These are phyloP conservation scores for Pythium aristosporum DNA, from an alignment of 352 stramenopile genomes.

Conservation along the genomic window DNA sequence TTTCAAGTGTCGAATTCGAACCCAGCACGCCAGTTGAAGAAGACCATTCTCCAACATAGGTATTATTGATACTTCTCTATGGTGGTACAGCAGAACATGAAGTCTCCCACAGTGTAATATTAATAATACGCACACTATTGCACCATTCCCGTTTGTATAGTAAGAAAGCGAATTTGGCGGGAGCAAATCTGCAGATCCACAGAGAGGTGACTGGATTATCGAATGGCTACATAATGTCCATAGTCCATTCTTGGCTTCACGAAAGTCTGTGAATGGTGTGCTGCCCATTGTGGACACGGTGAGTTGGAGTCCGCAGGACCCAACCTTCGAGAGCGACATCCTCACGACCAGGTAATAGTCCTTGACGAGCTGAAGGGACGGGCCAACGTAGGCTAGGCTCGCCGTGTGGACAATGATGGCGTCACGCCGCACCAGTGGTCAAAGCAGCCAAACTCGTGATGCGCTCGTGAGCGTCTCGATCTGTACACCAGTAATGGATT, in stretches of 20 bases:
- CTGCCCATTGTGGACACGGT: conserved; percentile 21
- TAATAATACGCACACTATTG: no score
- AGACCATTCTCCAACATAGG: conserved; percentile 15
- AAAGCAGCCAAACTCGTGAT: conserved; percentile 19
- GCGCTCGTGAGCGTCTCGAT: not conserved
- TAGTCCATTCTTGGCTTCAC: conserved; percentile 7
- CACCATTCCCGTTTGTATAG: no score
- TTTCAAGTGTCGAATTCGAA: not conserved
- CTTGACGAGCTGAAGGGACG: conserved; percentile 24
- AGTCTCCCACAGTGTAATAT: no score
- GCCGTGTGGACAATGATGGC: conserved; percentile 20
- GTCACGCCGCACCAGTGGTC: conserved; percentile 6
- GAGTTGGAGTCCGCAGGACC: conserved; percentile 21
- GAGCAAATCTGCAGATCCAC: no score
- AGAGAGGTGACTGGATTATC: not conserved
- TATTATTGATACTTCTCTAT: not conserved
- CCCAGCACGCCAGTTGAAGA: conserved; percentile 12
- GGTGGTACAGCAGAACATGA: not conserved
- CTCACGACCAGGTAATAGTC: conserved; percentile 26
- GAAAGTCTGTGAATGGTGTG: conserved; percentile 12
- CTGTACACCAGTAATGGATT: no score
- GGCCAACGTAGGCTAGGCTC: conserved; percentile 14
- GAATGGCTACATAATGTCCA: conserved; percentile 10
- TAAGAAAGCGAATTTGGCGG: no score
- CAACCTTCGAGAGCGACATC: conserved; percentile 4